phyloP scores from a whole-genome alignment of 768 basidiomycete genomes.

The Tricholoma furcatifolium region DNA sequence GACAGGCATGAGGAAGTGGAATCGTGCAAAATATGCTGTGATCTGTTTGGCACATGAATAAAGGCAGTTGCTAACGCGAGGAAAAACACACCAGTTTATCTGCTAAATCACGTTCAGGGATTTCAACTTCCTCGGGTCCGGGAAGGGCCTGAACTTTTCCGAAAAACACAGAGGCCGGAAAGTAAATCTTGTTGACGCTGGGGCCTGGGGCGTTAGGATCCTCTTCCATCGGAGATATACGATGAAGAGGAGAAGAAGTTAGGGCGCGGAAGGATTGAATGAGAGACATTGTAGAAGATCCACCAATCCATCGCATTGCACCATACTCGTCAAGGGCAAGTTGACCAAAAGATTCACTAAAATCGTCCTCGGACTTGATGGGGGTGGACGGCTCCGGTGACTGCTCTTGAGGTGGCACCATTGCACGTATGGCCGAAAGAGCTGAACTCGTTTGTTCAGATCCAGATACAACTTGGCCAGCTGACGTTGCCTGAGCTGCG shows the following conservation, averaged over 20 bases:
- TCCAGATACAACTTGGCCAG: conserved; percentile 27
- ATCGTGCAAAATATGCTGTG: conserved; percentile 81
- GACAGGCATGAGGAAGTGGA: conserved; percentile 88
- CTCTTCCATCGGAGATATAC: conserved; percentile 82
- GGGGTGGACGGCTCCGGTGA: conserved; percentile 38
- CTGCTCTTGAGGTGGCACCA: conserved; percentile 31
- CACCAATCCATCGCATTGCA: conserved; percentile 90
- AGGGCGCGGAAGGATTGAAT: conserved; percentile 84
- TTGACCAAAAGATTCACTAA: conserved; percentile 84
- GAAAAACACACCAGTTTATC: conserved; percentile 72
- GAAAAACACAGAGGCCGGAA: conserved; percentile 85
- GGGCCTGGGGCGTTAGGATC: conserved; percentile 78
- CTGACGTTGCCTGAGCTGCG: conserved; percentile 29
- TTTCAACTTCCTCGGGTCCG: conserved; percentile 83
- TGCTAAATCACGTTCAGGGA: conserved; percentile 79
- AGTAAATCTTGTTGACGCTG: conserved; percentile 82
- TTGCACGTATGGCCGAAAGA: conserved; percentile 34
- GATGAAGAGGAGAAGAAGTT: conserved; percentile 71
- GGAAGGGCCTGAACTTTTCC: conserved; percentile 84
- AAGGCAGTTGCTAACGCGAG: conserved; percentile 16
- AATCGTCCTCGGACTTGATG: conserved; percentile 68
- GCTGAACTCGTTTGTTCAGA: conserved; percentile 37
- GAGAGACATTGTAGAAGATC: conserved; percentile 89
- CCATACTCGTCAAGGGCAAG: conserved; percentile 88
- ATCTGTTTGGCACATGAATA: conserved; percentile 48